A percentile compares a stretch with the other conserved stretches of the same genome.
Conservation (phyloP, 805 yeast species). For the Ascoidea rubescens region DNA sequence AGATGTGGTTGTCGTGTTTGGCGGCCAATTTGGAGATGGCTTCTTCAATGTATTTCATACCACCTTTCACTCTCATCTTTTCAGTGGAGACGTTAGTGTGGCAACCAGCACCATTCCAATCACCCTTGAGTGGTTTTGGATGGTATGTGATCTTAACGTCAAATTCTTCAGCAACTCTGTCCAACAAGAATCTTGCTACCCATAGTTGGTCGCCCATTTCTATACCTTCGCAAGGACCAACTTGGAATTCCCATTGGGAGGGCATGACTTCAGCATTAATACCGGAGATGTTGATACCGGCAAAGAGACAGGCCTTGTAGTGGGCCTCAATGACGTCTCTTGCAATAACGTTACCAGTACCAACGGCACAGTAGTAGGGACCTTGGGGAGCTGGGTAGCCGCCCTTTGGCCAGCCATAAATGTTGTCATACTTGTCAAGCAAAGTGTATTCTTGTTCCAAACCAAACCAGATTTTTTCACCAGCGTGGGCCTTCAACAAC, state of each 20-base stretch:
- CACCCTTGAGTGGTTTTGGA: conserved; percentile 98
- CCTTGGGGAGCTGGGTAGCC: conserved; percentile 99
- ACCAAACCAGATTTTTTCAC: conserved; percentile 90
- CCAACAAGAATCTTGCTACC: conserved; percentile 86
- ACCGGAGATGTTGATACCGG: conserved; percentile 87
- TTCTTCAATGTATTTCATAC: conserved; percentile 85
- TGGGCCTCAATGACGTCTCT: conserved; percentile 98
- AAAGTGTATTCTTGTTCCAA: conserved; percentile 97
- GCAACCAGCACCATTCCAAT: conserved; percentile 99
- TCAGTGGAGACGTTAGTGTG: conserved; percentile 96
- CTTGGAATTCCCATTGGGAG: conserved; percentile 99
- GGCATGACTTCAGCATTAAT: conserved; percentile 99
- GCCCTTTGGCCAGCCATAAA: conserved; percentile 98
- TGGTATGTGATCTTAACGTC: conserved; percentile 98
- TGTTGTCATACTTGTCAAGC: conserved; percentile 79
- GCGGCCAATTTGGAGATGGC: conserved; percentile 88
- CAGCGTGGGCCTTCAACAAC: conserved; percentile 83
- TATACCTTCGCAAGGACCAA: conserved; percentile 95
- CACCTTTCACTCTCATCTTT: conserved; percentile 87
- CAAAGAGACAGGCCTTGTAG: conserved; percentile 92
- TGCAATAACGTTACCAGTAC: conserved; percentile 95
- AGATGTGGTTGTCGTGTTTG: conserved; percentile 95
- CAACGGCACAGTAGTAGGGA: conserved; percentile 99
- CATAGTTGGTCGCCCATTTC: conserved; percentile 95
- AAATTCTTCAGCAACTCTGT: conserved; percentile 96